These are phyloP conservation scores for Thymus quinquecostatus DNA, from an alignment of 257 asterid species.

Conservation along the genomic window DNA sequence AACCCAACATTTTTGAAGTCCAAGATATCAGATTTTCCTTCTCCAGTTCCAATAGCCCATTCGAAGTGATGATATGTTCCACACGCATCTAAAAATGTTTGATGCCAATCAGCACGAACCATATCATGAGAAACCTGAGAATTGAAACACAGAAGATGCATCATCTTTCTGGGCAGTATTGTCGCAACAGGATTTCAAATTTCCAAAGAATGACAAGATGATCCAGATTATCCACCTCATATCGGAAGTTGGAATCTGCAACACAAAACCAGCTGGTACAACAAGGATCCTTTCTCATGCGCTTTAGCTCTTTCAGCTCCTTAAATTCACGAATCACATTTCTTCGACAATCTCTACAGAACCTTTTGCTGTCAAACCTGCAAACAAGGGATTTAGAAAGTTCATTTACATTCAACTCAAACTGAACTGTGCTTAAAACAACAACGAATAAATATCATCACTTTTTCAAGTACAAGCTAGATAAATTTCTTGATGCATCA, in stretches of 20 bases:
- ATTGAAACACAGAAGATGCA: constrained; percentile 34
- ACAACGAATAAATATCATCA: neutral
- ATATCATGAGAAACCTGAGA: constrained; percentile 83
- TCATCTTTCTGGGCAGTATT: constrained; percentile 32
- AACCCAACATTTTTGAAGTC: constrained; percentile 92
- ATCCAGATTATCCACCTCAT: constrained; percentile 63
- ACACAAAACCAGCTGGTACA: constrained; percentile 96
- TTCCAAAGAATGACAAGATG: constrained; percentile 24
- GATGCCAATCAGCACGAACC: constrained; percentile 91
- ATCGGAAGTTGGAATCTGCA: constrained; percentile 91
- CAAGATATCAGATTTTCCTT: constrained; percentile 91
- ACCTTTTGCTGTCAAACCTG: constrained; percentile 98
- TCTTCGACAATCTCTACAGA: constrained; percentile 98
- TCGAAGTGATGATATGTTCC: constrained; percentile 88
- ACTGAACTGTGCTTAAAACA: neutral
- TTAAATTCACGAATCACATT: constrained; percentile 96
- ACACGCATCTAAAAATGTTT: constrained; percentile 72
- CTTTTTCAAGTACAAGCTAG: neutral
- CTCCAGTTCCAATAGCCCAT: constrained; percentile 97
- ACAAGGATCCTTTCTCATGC: constrained; percentile 78
- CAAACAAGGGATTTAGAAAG: constrained; percentile 28
- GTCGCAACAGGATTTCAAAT: constrained; percentile 18
- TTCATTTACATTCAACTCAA: constrained; percentile 17
- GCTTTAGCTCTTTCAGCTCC: constrained; percentile 93
- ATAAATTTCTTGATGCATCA: too few species aligned